Evolutionary conservation across 768 basidiomycete genomes (phyloP), one percentile per base, ranked within the genome.

Genomic region (Rhodosporidiobolus odoratus): DNA sequence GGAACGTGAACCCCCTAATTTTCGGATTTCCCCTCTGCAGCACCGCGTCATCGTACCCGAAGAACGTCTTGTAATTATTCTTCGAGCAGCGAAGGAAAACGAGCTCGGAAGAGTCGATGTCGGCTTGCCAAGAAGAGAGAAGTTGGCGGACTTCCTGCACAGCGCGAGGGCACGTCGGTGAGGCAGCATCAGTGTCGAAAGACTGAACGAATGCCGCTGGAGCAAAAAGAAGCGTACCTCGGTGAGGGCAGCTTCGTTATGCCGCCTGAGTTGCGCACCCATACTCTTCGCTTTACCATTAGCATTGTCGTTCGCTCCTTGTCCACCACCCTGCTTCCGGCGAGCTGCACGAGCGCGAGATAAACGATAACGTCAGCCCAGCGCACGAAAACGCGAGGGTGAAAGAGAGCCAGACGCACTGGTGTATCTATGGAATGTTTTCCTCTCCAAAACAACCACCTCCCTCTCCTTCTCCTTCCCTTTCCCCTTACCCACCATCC

Each of bases 341-440:
- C 96, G 91, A 40, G 96, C 95, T 98, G 67, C 10, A n/a, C n/a
- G n/a, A n/a, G n/a, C n/a, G n/a, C n/a, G n/a, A n/a, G n/a, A n/a
- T n/a, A n/a, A n/a, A n/a, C n/a, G n/a, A n/a, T n/a, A n/a, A n/a
- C n/a, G n/a, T n/a, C n/a, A n/a, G n/a, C n/a, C n/a, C n/a, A n/a
- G n/a, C n/a, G n/a, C n/a, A 48, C 6, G 17, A 34, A 27, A 62
- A 53, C 15, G 13, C 30, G 30, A 19, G 45, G 30, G 23, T 7
- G 32, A 16, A 35, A n/a, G 37, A 34, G 68, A 21, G n/a, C n/a
- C n/a, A 27, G 48, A 84, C 91, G 75, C 74, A 96, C 94, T 98
- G 0, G 96, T 99, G 79, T 99, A 99, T 2, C 96, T 88, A 80
- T 98, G 96, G 79, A 97, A 98, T 3, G 96, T 98, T 80, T 98